Evolutionary conservation across 2,329 filamentous ascomycete species (phyloP).

Genomic region (Pseudogymnoascus sp.): DNA sequence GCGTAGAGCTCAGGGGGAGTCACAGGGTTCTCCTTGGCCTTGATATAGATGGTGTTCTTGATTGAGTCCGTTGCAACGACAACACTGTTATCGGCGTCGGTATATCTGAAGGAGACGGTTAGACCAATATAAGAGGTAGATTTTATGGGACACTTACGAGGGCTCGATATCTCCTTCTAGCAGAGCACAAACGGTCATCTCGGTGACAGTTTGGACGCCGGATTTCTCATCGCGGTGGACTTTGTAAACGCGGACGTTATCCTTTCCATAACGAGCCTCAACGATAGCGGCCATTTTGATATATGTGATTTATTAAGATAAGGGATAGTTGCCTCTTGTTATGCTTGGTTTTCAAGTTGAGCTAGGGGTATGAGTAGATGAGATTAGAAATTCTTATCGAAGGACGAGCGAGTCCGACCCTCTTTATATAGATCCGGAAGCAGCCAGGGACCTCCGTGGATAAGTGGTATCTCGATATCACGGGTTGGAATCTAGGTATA

Average conservation of each 20-base stretch:
- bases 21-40: slow-evolving; percentile 87
- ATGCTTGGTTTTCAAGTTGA: not conserved
- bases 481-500: not conserved
- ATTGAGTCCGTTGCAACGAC: slow-evolving; percentile 96
- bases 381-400: not conserved
- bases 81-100: slow-evolving; percentile 85
- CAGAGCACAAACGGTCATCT: slow-evolving; percentile 91
- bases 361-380: not conserved
- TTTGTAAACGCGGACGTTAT: slow-evolving; percentile 98
- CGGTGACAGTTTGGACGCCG: slow-evolving; percentile 76
- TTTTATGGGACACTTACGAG: slow-evolving; percentile 47
- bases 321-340: not conserved
- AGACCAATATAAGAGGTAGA: not conserved
- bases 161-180: slow-evolving; percentile 88
- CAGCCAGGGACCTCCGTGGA: not conserved
- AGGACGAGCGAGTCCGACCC: not conserved
- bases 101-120: slow-evolving; percentile 59
- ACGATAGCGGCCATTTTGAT: slow-evolving; percentile 48
- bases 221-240: slow-evolving; percentile 73
- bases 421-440: slow-evolving; percentile 7
- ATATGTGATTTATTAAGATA: not conserved
- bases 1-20: slow-evolving; percentile 91
- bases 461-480: slow-evolving; percentile 8
- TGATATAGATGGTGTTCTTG: slow-evolving; percentile 95
- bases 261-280: slow-evolving; percentile 78